Base-by-base conservation (phyloP, 2,329 filamentous ascomycete species). In the Alternaria solani region DNA sequence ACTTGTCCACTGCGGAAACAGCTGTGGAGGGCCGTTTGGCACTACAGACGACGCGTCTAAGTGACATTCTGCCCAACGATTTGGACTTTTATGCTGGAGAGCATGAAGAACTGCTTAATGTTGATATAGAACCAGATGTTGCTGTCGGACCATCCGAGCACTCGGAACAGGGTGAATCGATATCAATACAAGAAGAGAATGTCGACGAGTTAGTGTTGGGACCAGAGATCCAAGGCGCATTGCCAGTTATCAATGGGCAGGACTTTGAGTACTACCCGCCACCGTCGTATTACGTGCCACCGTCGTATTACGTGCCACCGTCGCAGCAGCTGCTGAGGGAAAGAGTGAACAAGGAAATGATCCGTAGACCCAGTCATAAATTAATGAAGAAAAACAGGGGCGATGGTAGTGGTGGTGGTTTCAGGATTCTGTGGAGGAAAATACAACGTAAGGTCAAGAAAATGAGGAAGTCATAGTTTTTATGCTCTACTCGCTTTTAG, bases 231-330 rank as follows among this genome's bases (percentile, higher is more conserved):
- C 39, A 36, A 16, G 18, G 34, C 6, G 2, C 32, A 16, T 42
- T 64, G 18, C 41, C 44, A 2, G 1, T 46, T 0, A 60, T 64
- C 38, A 14, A n/a, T 1, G 53, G 59, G 7, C 5, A 12, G 0
- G 56, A 59, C 6, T 64, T 48, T n/a, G 7, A 30, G 12, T 64
- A 60, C 20, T 55, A 62, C n/a, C 62, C 62, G 20, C 18, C 46
- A 20, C n/a, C 32, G 0, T 46, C 32, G 32, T 12, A 14, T 28
- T 11, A 12, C 2, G 7, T 14, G 12, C 12, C 12, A 11, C 32
- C 32, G 12, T 4, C 12, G 32, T 12, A 14, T 28, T 11, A 12
- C 2, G 7, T 14, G 12, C 12, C 12, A 11, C 32, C 32, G 12
- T 4, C 12, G 32, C 14, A 7, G 7, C 20, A 26, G 28, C 11